These are phyloP conservation scores for Fibroporia radiculosa DNA, from an alignment of 768 basidiomycete species.

Conservation along the genomic window DNA sequence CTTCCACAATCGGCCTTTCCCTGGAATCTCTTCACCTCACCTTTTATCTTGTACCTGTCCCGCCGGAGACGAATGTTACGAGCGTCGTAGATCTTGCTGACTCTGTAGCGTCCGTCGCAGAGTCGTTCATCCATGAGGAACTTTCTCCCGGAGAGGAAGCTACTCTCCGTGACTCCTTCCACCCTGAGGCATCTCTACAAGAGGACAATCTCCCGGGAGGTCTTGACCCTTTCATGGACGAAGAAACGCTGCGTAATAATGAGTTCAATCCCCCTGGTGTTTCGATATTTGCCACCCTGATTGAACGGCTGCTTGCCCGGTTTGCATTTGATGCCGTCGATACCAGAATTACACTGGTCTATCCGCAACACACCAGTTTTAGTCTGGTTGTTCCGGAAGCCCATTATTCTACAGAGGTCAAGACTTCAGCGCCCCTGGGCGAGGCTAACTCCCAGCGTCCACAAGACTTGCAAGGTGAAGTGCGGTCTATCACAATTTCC, in stretches of 20 bases:
- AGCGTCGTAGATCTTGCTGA: constrained; percentile 46
- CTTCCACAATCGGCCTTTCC: constrained; percentile 63
- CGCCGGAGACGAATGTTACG: constrained; percentile 11
- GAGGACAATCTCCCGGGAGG: constrained; percentile 58
- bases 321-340: constrained; percentile 73
- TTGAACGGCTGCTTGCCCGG: constrained; percentile 70
- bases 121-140: constrained; percentile 82
- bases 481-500: constrained; percentile 45
- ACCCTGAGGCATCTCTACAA: constrained; percentile 29
- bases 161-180: constrained; percentile 61
- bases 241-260: constrained; percentile 31
- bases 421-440: constrained; percentile 2
- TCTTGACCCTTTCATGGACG: constrained; percentile 45
- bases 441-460: background rate
- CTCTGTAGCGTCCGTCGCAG: constrained; percentile 78
- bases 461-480: constrained; percentile 20
- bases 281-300: constrained; percentile 71
- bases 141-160: constrained; percentile 65
- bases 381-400: constrained; percentile 52
- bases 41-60: constrained; percentile 37
- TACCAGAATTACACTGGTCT: constrained; percentile 60
- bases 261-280: constrained; percentile 67
- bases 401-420: constrained; percentile 43
- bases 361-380: constrained; percentile 54
- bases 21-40: constrained; percentile 61